These are phyloP conservation scores for Acanthochlamys bracteata DNA, from an alignment of 106 monocot genomes.

Conservation along the genomic window DNA sequence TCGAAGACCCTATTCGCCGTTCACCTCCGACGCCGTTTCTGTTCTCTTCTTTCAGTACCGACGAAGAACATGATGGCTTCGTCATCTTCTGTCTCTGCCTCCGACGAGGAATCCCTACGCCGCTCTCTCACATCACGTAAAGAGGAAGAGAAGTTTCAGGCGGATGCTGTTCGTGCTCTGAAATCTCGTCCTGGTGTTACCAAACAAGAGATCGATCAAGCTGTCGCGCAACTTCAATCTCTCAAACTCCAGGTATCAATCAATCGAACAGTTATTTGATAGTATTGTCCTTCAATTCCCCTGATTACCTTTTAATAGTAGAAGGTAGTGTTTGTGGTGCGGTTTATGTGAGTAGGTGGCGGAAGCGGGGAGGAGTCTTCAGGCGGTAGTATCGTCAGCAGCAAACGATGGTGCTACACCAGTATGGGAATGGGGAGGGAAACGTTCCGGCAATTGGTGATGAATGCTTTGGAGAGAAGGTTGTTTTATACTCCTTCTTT, in stretches of 20 bases:
- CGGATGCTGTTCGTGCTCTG: conserved; percentile 43
- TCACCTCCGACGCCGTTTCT: not conserved
- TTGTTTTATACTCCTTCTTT: conserved; percentile 86
- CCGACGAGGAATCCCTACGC: conserved; percentile 42
- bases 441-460: conserved; percentile 51
- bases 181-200: conserved; percentile 22
- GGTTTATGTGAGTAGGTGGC: conserved; percentile 10
- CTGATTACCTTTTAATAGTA: not conserved
- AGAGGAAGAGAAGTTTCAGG: conserved; percentile 53
- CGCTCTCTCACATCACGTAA: conserved; percentile 35
- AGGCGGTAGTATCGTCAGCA: conserved; percentile 21
- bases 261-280: too few relatives aligned
- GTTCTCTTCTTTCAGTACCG: not conserved
- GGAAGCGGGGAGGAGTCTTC: conserved; percentile 41
- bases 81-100: conserved; percentile 7
- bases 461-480: conserved; percentile 77
- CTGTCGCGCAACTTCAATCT: conserved; percentile 49
- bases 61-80: not conserved
- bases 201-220: conserved; percentile 47
- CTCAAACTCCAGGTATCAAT: conserved; percentile 54
- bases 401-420: conserved; percentile 4
- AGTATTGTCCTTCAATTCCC: too few relatives aligned
- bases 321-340: not conserved
- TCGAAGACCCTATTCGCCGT: conserved; percentile 17
- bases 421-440: conserved; percentile 21